These are phyloP conservation scores for Auriscalpium vulgare DNA, from an alignment of 768 basidiomycete species.

Conservation along the genomic window DNA sequence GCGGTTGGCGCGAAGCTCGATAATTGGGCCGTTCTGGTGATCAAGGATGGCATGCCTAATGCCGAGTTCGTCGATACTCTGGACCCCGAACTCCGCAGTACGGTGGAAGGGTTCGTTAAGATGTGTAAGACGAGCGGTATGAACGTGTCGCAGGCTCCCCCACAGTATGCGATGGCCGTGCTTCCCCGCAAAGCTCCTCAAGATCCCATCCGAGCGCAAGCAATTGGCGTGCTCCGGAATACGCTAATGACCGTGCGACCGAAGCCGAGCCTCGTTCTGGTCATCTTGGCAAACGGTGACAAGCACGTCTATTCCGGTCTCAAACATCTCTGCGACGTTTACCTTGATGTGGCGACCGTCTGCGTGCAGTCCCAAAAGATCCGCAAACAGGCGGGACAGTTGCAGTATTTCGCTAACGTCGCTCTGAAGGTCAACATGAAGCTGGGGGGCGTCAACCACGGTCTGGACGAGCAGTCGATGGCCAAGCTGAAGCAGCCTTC, in stretches of 20 bases:
- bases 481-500: constrained; percentile 30
- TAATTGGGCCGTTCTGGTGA: constrained; percentile 63
- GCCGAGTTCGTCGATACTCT: constrained; percentile 49
- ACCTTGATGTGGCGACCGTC: constrained; percentile 47
- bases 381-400: constrained; percentile 50
- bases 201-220: constrained; percentile 47
- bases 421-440: constrained; percentile 51
- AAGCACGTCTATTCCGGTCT: constrained; percentile 42
- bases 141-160: constrained; percentile 31
- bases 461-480: constrained; percentile 30
- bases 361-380: constrained; percentile 71
- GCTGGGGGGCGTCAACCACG: constrained; percentile 46
- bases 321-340: constrained; percentile 45
- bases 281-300: constrained; percentile 40
- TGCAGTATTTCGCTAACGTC: constrained; percentile 48
- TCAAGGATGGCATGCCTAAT: constrained; percentile 46
- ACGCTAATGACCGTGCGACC: constrained; percentile 30
- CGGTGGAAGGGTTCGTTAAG: constrained; percentile 43
- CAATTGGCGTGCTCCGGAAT: constrained; percentile 38
- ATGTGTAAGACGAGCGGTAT: constrained; percentile 67
- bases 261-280: constrained; percentile 37
- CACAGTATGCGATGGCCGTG: constrained; percentile 30
- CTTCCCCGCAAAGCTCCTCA: constrained; percentile 43
- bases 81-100: constrained; percentile 45
- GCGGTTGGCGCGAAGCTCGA: constrained; percentile 44